These are phyloP conservation scores for Escallonia rubra DNA, from an alignment of 129 eudicot species.

Conservation along the genomic window DNA sequence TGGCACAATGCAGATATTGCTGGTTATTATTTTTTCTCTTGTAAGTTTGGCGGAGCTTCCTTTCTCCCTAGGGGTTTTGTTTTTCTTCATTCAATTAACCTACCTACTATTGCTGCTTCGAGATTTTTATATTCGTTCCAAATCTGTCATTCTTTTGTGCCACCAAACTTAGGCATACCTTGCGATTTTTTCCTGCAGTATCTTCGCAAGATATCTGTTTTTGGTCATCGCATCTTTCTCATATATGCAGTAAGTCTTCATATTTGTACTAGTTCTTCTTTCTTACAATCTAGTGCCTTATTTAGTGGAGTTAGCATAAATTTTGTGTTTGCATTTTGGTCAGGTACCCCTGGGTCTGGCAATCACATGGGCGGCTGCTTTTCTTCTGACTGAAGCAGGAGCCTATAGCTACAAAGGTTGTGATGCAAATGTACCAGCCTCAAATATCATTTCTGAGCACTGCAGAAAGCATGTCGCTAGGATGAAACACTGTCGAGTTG, in stretches of 20 bases:
- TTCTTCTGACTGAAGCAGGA: constrained; percentile 87
- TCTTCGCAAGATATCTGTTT: constrained; percentile 80
- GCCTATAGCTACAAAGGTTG: constrained; percentile 79
- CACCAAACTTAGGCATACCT: too few relatives aligned
- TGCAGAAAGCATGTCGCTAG: constrained; percentile 76
- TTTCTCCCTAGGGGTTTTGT: background rate
- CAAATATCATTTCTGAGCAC: constrained; percentile 78
- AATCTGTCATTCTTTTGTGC: too few relatives aligned
- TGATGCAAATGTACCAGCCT: constrained; percentile 71
- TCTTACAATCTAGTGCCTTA: background rate
- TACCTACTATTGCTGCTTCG: background rate
- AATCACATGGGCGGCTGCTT: constrained; percentile 83
- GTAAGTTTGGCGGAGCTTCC: constrained; percentile 41
- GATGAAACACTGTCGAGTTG: constrained; percentile 78
- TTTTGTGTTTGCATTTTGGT: constrained; percentile 5
- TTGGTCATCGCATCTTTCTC: constrained; percentile 91
- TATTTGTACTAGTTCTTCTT: background rate
- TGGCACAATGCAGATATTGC: constrained; percentile 77
- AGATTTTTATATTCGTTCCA: background rate
- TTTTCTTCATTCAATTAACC: too few relatives aligned
- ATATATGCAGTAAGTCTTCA: constrained; percentile 73
- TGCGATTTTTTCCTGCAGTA: constrained; percentile 48
- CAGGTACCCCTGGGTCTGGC: constrained; percentile 91
- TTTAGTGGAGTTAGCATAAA: background rate
- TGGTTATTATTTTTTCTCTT: constrained; percentile 73